Conservation (phyloP, 1,284 basidiomycete species). For the Trametes versicolor region DNA sequence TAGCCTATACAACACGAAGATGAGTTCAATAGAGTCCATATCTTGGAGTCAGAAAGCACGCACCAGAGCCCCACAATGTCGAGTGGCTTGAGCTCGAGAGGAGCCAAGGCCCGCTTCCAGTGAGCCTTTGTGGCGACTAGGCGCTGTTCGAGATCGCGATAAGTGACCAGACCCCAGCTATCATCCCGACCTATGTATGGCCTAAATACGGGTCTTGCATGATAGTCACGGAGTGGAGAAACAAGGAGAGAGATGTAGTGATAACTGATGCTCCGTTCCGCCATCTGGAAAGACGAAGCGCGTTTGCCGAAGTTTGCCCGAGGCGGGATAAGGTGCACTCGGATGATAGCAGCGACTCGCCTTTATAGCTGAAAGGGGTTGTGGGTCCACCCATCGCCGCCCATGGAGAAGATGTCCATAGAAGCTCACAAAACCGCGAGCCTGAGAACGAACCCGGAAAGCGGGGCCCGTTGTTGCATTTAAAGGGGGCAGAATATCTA, state of each 20-base stretch:
- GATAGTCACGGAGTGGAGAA: slow-evolving; percentile 12
- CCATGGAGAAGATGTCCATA: too few species aligned
- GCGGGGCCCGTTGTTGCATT: too few species aligned
- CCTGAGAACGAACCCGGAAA: too few species aligned
- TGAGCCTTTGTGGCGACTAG: slow-evolving; percentile 12
- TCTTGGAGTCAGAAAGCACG: background rate
- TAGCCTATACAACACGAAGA: slow-evolving; percentile 12
- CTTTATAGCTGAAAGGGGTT: too few species aligned
- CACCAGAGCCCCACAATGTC: slow-evolving; percentile 27
- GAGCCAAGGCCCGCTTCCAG: slow-evolving; percentile 18
- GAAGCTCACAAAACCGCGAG: too few species aligned
- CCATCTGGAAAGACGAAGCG: too few species aligned
- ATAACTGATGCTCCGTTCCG: background rate
- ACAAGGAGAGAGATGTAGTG: slow-evolving; percentile 25
- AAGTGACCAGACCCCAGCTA: slow-evolving; percentile 22
- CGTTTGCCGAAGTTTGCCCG: too few species aligned
- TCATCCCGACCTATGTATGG: slow-evolving; percentile 12
- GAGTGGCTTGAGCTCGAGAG: slow-evolving; percentile 2
- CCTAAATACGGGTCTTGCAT: slow-evolving; percentile 14
- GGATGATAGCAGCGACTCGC: too few species aligned
- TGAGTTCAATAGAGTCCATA: background rate
- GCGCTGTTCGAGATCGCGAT: slow-evolving; percentile 14
- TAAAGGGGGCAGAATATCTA: too few species aligned
- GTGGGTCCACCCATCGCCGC: too few species aligned
- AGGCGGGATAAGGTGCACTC: too few species aligned